Evolutionary conservation across 1,284 basidiomycete species (phyloP).

Genomic region (Coniferiporia weirii): DNA sequence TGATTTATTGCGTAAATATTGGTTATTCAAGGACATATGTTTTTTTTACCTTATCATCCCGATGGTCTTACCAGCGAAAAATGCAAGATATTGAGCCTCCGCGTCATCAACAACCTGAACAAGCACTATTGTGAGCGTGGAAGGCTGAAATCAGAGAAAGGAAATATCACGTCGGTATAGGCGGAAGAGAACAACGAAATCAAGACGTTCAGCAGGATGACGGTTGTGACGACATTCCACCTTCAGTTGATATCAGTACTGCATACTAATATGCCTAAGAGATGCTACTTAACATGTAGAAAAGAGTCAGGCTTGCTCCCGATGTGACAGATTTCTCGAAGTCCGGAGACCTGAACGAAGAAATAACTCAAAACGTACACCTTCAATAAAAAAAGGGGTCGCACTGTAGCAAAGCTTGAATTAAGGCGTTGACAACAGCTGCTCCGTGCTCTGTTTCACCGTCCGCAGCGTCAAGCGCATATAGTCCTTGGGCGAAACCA

Average conservation of each 20-base stretch:
- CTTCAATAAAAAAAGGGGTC: conserved; percentile 22
- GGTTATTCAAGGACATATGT: too few species aligned
- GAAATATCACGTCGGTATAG: conserved; percentile 71
- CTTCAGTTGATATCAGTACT: conserved; percentile 30
- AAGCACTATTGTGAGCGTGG: not conserved
- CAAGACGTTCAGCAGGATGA: conserved; percentile 90
- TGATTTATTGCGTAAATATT: too few species aligned
- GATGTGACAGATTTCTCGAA: conserved; percentile 41
- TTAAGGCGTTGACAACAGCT: conserved; percentile 68
- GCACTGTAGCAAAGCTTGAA: conserved; percentile 80
- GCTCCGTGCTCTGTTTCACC: conserved; percentile 54
- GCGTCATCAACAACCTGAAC: conserved; percentile 54
- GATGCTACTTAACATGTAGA: conserved; percentile 51
- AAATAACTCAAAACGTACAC: conserved; percentile 5
- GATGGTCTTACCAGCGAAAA: conserved; percentile 84
- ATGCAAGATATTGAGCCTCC: conserved; percentile 78
- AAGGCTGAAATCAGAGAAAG: conserved; percentile 4
- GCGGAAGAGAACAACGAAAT: conserved; percentile 93
- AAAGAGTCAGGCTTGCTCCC: conserved; percentile 72
- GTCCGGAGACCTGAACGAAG: conserved; percentile 60
- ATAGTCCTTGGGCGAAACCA: conserved; percentile 84
- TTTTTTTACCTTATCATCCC: conserved; percentile 49
- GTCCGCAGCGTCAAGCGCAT: conserved; percentile 88
- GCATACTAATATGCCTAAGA: not conserved
- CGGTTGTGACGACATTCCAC: conserved; percentile 84